Evolutionary conservation across 495 filamentous ascomycete species (phyloP), one percentile per base, ranked within the genome.

Genomic region (Peziza echinospora): DNA sequence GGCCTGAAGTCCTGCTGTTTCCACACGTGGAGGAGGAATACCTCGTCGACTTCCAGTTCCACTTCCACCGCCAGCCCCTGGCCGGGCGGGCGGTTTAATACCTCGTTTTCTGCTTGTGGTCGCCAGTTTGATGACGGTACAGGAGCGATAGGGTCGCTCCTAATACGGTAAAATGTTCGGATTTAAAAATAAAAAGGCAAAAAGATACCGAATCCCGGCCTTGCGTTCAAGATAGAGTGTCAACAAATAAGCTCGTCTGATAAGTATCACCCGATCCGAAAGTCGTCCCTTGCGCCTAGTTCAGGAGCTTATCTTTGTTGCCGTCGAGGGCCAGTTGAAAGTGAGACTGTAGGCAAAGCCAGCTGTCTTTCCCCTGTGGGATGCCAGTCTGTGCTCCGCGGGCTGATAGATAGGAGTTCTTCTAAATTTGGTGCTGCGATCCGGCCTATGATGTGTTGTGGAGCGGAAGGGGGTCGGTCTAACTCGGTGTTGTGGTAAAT

Each of bases 71-170:
- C 45, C 51, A 54, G 52, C 53, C 40, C 51, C 43, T 54, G 41
- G 41, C 39, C 22, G 23, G 10, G 30, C 26, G 42, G 28, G 25
- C 41, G 56, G 56, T 55, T 54, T 59, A 55, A 48, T 59, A 57
- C 55, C 56, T 49, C 56, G 55, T 43, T 48, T 51, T 45, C 43
- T 49, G 25, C 39, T 53, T 48, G 55, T 59, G 52, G 57, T 59
- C 55, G 56, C 56, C 56, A 59, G 54, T 45, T 58, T 58, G 56
- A 44, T 51, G 48, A 40, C 48, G 52, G 46, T 5, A 45, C 37
- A 39, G 16, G 21, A 37, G 30, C 19, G 19, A 6, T 37, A 17
- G 19, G 30, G 26, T 34, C 13, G 19, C 13, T 13, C 30, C 30
- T 37, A 2, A 4, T 17, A 4, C 13, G 30, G 30, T 11, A 37